A percentile compares a stretch with the other conserved stretches of the same genome.
phyloP scores from a whole-genome alignment of 768 basidiomycete species.

The Myochromella boudieri region DNA sequence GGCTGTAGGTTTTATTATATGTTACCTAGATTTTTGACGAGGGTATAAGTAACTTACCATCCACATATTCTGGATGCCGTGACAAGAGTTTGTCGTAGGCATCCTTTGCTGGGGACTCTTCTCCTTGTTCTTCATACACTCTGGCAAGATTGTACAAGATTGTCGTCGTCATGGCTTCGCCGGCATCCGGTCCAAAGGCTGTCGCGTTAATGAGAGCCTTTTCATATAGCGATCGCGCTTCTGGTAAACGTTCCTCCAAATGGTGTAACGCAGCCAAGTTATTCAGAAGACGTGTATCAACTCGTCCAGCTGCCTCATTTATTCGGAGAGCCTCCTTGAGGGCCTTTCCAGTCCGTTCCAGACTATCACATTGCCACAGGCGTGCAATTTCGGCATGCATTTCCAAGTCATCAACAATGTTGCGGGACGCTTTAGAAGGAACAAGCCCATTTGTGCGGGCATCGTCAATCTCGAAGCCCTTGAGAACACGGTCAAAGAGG shows the following conservation, averaged over 20 bases:
- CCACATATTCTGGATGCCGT: constrained; percentile 95
- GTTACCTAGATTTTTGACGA: too few species aligned
- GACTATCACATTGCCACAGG: constrained; percentile 81
- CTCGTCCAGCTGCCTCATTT: constrained; percentile 46
- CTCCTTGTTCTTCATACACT: constrained; percentile 84
- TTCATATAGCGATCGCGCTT: constrained; percentile 70
- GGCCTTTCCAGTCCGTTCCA: constrained; percentile 72
- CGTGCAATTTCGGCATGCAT: constrained; percentile 90
- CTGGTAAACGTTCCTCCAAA: constrained; percentile 56
- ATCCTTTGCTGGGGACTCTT: constrained; percentile 70
- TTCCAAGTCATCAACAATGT: constrained; percentile 75
- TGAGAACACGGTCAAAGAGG: constrained; percentile 74
- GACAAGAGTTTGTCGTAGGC: constrained; percentile 85
- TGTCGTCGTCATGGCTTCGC: constrained; percentile 76
- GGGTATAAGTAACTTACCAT: constrained; percentile 59
- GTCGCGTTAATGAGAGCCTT: constrained; percentile 63
- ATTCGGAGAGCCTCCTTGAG: constrained; percentile 73
- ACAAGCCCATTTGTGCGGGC: constrained; percentile 41
- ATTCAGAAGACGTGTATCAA: constrained; percentile 73
- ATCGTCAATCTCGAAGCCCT: constrained; percentile 67
- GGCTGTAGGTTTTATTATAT: constrained; percentile 59
- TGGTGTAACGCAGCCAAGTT: constrained; percentile 80
- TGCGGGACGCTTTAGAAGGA: constrained; percentile 42
- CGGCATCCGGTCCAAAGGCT: constrained; percentile 40
- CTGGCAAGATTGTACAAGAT: constrained; percentile 91